Percentiles rank a stretch among this genome's conserved stretches.
These are phyloP conservation scores for Pseudonectria foliicola DNA, from an alignment of 2,329 filamentous ascomycete species.

Conservation along the genomic window DNA sequence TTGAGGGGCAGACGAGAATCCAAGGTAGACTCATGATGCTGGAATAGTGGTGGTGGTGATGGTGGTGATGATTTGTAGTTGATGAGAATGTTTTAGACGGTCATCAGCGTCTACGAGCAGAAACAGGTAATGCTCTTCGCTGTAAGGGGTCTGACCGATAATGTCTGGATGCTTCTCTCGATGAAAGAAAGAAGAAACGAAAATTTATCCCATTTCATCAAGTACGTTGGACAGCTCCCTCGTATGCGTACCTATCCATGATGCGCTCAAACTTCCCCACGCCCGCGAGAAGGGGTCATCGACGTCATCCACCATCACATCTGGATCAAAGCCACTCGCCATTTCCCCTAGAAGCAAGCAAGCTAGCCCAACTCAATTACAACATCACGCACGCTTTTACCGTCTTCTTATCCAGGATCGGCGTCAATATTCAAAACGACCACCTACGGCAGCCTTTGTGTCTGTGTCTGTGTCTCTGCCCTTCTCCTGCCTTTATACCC, in stretches of 20 bases:
- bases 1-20: conserved; percentile 42
- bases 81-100: neutral
- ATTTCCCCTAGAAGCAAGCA: neutral
- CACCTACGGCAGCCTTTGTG: too few relatives aligned
- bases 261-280: conserved; percentile 9
- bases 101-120: neutral
- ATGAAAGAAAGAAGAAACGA: too few relatives aligned
- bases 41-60: neutral
- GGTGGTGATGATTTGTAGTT: neutral
- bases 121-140: too few relatives aligned
- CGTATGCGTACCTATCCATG: conserved; percentile 7
- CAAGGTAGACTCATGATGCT: conserved; percentile 39
- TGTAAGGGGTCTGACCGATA: too few relatives aligned
- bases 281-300: conserved; percentile 1
- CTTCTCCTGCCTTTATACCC: neutral
- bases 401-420: neutral
- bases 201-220: neutral
- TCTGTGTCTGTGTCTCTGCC: too few relatives aligned
- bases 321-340: neutral
- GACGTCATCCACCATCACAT: conserved; percentile 11
- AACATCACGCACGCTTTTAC: too few relatives aligned
- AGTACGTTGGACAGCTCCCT: neutral
- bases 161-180: too few relatives aligned
- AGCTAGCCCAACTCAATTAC: conserved; percentile 4
- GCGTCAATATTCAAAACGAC: too few relatives aligned